phyloP scores from a whole-genome alignment of 2,329 filamentous ascomycete genomes.

The Talaromyces sp. region DNA sequence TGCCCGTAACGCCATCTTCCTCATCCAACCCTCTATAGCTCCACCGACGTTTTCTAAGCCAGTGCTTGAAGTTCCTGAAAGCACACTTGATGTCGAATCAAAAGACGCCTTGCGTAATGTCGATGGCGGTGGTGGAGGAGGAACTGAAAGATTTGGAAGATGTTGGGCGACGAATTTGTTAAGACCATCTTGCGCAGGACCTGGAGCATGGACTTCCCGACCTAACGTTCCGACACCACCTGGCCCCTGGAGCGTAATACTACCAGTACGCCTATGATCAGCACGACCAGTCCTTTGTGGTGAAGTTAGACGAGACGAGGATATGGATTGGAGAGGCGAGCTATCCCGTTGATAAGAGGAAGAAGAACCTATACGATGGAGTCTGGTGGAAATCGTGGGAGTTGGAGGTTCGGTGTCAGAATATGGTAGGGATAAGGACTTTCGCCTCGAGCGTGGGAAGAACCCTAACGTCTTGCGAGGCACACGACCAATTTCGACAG shows the following conservation, averaged over 20 bases:
- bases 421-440: slow-evolving; percentile 58
- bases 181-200: slow-evolving; percentile 77
- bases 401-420: slow-evolving; percentile 56
- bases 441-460: slow-evolving; percentile 86
- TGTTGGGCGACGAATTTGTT: slow-evolving; percentile 83
- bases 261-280: slow-evolving; percentile 40
- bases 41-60: slow-evolving; percentile 78
- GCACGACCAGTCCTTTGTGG: slow-evolving; percentile 23
- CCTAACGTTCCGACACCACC: slow-evolving; percentile 84
- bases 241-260: slow-evolving; percentile 69
- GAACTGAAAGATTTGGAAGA: slow-evolving; percentile 71
- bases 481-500: slow-evolving; percentile 82
- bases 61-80: slow-evolving; percentile 35
- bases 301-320: slow-evolving; percentile 12
- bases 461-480: slow-evolving; percentile 78
- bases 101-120: slow-evolving; percentile 45
- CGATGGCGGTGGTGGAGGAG: slow-evolving; percentile 60
- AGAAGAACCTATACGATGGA: slow-evolving; percentile 24
- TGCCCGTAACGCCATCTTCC: slow-evolving; percentile 64
- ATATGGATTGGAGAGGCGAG: slow-evolving; percentile 8
- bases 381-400: slow-evolving; percentile 30
- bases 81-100: slow-evolving; percentile 32
- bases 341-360: slow-evolving; percentile 20
- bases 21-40: slow-evolving; percentile 84
- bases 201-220: slow-evolving; percentile 49